Evolutionary conservation across 257 asterid genomes (phyloP).

Genomic region (Solanum gandarillasii): DNA sequence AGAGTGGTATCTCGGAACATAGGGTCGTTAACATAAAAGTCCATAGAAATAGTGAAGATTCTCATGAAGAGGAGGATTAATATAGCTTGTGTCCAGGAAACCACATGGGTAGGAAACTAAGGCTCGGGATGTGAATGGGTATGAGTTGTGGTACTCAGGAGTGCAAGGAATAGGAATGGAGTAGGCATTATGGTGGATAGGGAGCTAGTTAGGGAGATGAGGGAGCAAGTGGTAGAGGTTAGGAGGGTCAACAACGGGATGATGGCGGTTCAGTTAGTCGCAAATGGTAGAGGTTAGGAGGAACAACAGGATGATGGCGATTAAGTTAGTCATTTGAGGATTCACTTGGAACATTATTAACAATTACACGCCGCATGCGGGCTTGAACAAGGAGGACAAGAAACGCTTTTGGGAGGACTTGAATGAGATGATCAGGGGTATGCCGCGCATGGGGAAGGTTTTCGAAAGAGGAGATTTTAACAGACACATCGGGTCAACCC

Average conservation of each 20-base stretch:
- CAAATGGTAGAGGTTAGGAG: background rate
- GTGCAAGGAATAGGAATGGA: background rate
- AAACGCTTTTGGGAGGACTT: background rate
- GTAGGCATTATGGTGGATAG: background rate
- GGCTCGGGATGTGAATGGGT: background rate
- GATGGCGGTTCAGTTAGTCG: background rate
- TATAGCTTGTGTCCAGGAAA: background rate
- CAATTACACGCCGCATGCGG: background rate
- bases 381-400: background rate
- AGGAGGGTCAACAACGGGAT: background rate
- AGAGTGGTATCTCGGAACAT: background rate
- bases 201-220: background rate
- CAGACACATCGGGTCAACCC: background rate
- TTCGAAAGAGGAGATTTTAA: background rate
- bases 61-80: background rate
- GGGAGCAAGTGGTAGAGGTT: background rate
- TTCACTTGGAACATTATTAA: background rate
- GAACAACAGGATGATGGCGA: too few species aligned
- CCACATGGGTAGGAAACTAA: background rate
- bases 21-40: background rate
- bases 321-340: background rate
- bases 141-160: background rate
- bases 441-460: background rate
- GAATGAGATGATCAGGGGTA: background rate
- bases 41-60: background rate